A percentile compares a stretch with the other conserved stretches of the same genome.
These are phyloP conservation scores for Pestalotiopsis fici DNA, from an alignment of 2,329 filamentous ascomycete species.

Conservation along the genomic window DNA sequence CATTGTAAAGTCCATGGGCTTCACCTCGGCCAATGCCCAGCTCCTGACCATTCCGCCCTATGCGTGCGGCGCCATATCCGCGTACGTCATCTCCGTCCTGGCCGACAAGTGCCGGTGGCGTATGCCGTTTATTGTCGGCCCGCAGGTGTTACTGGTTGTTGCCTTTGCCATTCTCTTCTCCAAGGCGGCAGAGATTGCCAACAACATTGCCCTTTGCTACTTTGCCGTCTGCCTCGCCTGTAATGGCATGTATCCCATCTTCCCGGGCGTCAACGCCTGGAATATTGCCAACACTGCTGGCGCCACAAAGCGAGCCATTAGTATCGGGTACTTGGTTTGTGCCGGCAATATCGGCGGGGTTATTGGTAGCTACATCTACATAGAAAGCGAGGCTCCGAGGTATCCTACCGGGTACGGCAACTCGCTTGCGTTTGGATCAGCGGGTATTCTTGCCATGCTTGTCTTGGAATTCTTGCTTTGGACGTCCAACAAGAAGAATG, in stretches of 20 bases:
- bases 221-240: slow-evolving; percentile 45
- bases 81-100: slow-evolving; percentile 31
- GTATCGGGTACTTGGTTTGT: slow-evolving; percentile 41
- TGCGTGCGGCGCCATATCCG: slow-evolving; percentile 31
- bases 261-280: slow-evolving; percentile 42
- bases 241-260: slow-evolving; percentile 40
- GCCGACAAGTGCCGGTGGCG: slow-evolving; percentile 38
- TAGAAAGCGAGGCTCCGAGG: slow-evolving; percentile 27
- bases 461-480: slow-evolving; percentile 10
- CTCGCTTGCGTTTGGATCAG: slow-evolving; percentile 26
- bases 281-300: slow-evolving; percentile 38
- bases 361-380: slow-evolving; percentile 34
- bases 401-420: slow-evolving; percentile 34
- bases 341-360: slow-evolving; percentile 39
- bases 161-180: slow-evolving; percentile 36
- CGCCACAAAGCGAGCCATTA: slow-evolving; percentile 39
- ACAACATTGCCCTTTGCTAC: slow-evolving; percentile 42
- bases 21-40: slow-evolving; percentile 21
- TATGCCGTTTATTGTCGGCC: slow-evolving; percentile 37
- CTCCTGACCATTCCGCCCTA: slow-evolving; percentile 36
- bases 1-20: slow-evolving; percentile 36
- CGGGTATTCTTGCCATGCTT: slow-evolving; percentile 15
- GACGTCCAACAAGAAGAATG: slow-evolving; percentile 24
- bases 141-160: slow-evolving; percentile 33
- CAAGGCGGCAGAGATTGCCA: slow-evolving; percentile 34